Evolutionary conservation across 306 rosid species (phyloP), one percentile per base, ranked within the genome.

Genomic region (Hippophae tibetana): DNA sequence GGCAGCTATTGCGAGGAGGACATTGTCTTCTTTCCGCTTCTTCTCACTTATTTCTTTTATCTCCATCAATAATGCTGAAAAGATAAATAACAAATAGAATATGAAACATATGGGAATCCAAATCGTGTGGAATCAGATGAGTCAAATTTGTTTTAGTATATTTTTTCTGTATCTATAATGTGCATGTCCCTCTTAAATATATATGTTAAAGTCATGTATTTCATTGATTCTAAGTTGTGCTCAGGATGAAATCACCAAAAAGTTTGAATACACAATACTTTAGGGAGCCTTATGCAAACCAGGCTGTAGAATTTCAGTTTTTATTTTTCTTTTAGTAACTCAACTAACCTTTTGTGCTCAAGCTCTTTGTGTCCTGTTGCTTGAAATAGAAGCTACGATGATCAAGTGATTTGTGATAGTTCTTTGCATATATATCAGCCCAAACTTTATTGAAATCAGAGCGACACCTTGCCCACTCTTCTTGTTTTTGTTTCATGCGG

Each of bases 331-430:
- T 31, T 31, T 31, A 18, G 23, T 18, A 31, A 31, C 38, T 31
- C 2, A 31, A 31, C 38, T 12, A 27, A 93, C 99, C 99, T 80
- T 93, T 93, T 52, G 94, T 86, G 78, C 99, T 93, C 81, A 84
- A 76, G 76, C 95, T 86, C 74, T 86, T 93, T 23, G 95, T 68
- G 71, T 93, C 99, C 58, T 93, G 99, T 70, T 93, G 99, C 89
- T 88, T 93, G 75, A 93, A 93, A 81, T 93, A 93, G 81, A 93
- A 93, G 82, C 99, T 93, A 44, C 95, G 99, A 76, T 93, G 99
- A 72, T 93, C 99, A 72, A 93, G 99, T 48, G 97, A 88, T 76
- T 88, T 93, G 75, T 93, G 99, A 79, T 93, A 84, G 74, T 93
- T 93, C 80, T 93, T 93, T 3, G 97, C 66, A 77, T 93, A 93